These are phyloP conservation scores for Triglochin maritima DNA, from an alignment of 106 monocot genomes.

Conservation along the genomic window DNA sequence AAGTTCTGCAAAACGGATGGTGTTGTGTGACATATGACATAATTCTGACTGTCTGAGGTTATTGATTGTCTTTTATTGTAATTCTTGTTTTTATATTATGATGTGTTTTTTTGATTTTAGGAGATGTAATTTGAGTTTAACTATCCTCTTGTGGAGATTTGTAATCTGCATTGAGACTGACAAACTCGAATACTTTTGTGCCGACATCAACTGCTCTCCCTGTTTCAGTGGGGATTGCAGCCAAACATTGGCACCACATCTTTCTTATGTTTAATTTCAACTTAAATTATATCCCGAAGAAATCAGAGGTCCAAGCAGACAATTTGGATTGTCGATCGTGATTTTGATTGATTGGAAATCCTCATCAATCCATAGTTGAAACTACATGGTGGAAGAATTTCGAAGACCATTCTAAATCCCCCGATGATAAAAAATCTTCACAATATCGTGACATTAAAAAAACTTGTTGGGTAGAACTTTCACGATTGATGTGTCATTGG, in stretches of 20 bases:
- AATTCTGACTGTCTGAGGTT: neutral
- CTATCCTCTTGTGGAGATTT: neutral
- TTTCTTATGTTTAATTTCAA: neutral
- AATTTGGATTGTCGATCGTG: too few species aligned
- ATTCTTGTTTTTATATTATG: neutral
- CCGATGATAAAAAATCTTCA: too few species aligned
- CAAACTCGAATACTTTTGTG: neutral
- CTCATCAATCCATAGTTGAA: too few species aligned
- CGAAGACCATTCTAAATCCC: too few species aligned
- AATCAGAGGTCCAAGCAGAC: too few species aligned
- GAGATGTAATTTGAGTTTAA: neutral
- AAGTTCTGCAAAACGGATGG: neutral
- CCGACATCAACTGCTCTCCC: neutral
- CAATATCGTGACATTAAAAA: too few species aligned
- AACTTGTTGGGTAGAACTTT: too few species aligned
- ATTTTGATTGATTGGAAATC: neutral
- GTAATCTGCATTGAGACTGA: neutral
- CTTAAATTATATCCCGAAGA: too few species aligned
- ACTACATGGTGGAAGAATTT: too few species aligned
- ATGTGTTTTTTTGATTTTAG: too few species aligned
- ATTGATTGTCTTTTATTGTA: neutral
- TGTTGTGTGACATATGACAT: neutral
- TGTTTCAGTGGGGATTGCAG: neutral
- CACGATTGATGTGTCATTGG: too few species aligned
- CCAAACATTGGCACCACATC: neutral